Base-by-base conservation (phyloP, 768 basidiomycete genomes). In the Gelatoporia subvermispora region DNA sequence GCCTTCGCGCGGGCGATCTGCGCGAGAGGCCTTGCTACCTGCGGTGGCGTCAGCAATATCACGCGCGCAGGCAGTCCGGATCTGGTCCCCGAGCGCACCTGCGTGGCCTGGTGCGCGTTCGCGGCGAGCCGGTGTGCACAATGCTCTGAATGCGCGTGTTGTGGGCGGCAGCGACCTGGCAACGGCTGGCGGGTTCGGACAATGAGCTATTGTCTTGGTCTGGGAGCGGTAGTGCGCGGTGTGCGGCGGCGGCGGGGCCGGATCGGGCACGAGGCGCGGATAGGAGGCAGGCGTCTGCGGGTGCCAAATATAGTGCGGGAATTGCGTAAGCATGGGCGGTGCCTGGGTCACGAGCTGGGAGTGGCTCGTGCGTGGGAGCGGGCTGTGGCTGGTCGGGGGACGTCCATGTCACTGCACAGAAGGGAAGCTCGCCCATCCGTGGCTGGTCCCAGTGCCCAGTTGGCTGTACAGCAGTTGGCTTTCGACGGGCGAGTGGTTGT, bases 101-200 rank as follows among this genome's bases (percentile, higher is more conserved):
- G 31, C n/a, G 54, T 55, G 54, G 50, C 54, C 51, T 41, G 50
- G 45, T 55, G 54, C 38, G 49, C 48, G 54, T n/a, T n/a, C n/a
- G n/a, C n/a, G n/a, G n/a, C n/a, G n/a, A n/a, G n/a, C n/a, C n/a
- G n/a, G n/a, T n/a, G n/a, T n/a, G n/a, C n/a, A n/a, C n/a, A n/a
- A n/a, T n/a, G n/a, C n/a, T n/a, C n/a, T n/a, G n/a, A n/a, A n/a
- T n/a, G n/a, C 13, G 28, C 13, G 28, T 31, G 28, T 13, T 31
- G 28, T 31, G 28, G 13, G 28, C 28, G 28, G 28, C 28, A 7
- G 28, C 28, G 28, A 31, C 28, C 28, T 31, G 28, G 28, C 28
- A 31, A 31, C 28, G 28, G 28, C 28, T 5, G 7, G 9, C 41
- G 16, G 8, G 41, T n/a, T 7, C 15, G 16, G 37, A 38, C 37